phyloP scores from a whole-genome alignment of 805 yeast species.

The Priceomyces castillae region DNA sequence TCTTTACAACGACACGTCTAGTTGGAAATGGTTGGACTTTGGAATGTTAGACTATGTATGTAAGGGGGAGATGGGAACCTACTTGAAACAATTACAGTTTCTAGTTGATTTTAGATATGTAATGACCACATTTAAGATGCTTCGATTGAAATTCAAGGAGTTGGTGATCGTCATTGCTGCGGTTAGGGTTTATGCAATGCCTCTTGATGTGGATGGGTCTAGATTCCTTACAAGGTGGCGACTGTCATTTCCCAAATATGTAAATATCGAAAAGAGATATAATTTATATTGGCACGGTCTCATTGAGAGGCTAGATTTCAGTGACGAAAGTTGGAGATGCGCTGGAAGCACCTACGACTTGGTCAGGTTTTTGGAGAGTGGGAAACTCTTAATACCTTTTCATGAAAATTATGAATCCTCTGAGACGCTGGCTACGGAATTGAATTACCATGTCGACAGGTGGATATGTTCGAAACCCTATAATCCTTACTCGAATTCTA shows the following conservation, averaged over 20 bases:
- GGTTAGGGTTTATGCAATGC: conserved; percentile 49
- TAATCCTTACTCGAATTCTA: not conserved
- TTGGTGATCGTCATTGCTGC: conserved; percentile 13
- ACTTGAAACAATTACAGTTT: conserved; percentile 40
- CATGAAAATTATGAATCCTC: not conserved
- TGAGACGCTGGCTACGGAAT: not conserved
- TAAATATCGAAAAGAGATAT: conserved; percentile 16
- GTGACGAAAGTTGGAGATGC: conserved; percentile 33
- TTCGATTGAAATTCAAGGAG: conserved; percentile 6
- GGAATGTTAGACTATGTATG: conserved; percentile 27
- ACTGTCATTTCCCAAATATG: conserved; percentile 27
- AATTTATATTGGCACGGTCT: conserved; percentile 3
- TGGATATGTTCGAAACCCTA: conserved; percentile 23
- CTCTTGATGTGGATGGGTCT: conserved; percentile 40
- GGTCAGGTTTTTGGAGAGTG: conserved; percentile 1
- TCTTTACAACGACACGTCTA: conserved; percentile 19
- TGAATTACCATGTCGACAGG: conserved; percentile 31
- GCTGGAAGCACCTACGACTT: not conserved
- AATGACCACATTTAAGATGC: conserved; percentile 42
- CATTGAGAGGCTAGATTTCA: conserved; percentile 9
- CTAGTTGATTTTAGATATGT: conserved; percentile 40
- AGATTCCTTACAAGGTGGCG: conserved; percentile 36
- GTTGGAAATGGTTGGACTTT: conserved; percentile 59
- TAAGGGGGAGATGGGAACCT: conserved; percentile 13
- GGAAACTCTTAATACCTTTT: conserved; percentile 8